Conservation (phyloP, 345 rosid genomes). For the Hevea brasiliensis region DNA sequence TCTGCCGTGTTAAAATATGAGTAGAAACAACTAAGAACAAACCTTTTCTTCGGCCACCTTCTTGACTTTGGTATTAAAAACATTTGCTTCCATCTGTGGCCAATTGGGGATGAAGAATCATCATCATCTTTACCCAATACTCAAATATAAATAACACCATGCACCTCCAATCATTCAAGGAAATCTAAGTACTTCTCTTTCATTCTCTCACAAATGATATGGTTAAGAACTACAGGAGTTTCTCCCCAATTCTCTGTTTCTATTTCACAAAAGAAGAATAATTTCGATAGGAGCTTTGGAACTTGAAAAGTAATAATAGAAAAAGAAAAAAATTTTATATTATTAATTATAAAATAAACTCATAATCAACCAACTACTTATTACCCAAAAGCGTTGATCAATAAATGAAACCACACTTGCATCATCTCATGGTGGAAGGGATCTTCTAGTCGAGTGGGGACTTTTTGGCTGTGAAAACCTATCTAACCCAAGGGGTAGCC, state of each 20-base stretch:
- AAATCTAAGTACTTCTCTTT: slow-evolving; percentile 64
- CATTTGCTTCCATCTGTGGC: slow-evolving; percentile 93
- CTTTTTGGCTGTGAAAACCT: slow-evolving; percentile 90
- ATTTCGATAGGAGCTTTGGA: slow-evolving; percentile 81
- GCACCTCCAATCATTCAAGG: slow-evolving; percentile 58
- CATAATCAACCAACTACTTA: too few relatives aligned
- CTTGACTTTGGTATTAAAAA: slow-evolving; percentile 77
- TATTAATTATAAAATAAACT: too few relatives aligned
- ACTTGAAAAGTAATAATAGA: too few relatives aligned
- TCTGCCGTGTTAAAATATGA: too few relatives aligned
- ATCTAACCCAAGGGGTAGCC: too few relatives aligned
- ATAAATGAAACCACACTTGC: too few relatives aligned
- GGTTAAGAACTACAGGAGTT: slow-evolving; percentile 87
- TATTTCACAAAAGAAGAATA: slow-evolving; percentile 87
- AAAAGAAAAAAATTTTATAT: too few relatives aligned
- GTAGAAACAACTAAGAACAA: neutral
- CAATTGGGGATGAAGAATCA: slow-evolving; percentile 82
- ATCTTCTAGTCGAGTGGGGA: slow-evolving; percentile 88
- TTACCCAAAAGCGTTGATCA: too few relatives aligned
- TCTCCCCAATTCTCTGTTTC: slow-evolving; percentile 89
- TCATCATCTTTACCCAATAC: slow-evolving; percentile 76
- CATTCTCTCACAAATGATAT: slow-evolving; percentile 74
- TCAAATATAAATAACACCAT: slow-evolving; percentile 67
- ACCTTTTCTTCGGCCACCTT: slow-evolving; percentile 73
- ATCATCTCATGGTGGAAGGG: slow-evolving; percentile 97